A percentile compares a stretch with the other conserved stretches of the same genome.
Evolutionary conservation across 2,329 filamentous ascomycete genomes (phyloP).

Genomic region (Penicillium glabrum): DNA sequence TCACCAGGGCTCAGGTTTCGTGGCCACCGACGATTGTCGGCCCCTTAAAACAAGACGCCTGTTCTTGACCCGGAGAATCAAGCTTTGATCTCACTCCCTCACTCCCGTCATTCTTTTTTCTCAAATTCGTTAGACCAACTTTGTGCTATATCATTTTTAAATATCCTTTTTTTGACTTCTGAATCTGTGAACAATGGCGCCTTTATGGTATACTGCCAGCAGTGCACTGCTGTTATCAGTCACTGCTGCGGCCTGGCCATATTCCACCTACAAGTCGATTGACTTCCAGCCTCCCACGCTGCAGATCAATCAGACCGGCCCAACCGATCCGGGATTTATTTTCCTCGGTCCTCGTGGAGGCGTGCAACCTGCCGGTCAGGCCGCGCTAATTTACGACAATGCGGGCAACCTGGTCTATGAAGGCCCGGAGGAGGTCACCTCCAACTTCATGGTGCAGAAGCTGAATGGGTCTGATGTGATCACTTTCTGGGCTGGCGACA

Average conservation of each 20-base stretch:
- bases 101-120: conserved; percentile 12
- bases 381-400: conserved; percentile 39
- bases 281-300: conserved; percentile 29
- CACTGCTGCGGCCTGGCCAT: conserved; percentile 13
- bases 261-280: conserved; percentile 14
- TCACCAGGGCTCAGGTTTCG: conserved; percentile 9
- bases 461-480: conserved; percentile 35
- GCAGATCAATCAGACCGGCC: conserved; percentile 31
- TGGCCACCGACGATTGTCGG: background rate
- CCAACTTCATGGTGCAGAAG: conserved; percentile 36
- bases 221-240: conserved; percentile 13
- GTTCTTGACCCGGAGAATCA: background rate
- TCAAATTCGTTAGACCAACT: background rate
- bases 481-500: conserved; percentile 37
- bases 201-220: conserved; percentile 14
- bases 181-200: conserved; percentile 7
- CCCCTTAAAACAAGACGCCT: background rate
- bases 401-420: conserved; percentile 37
- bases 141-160: background rate
- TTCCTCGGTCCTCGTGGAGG: conserved; percentile 35
- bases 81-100: background rate
- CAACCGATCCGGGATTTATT: conserved; percentile 33
- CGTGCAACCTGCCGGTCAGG: conserved; percentile 23
- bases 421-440: conserved; percentile 31
- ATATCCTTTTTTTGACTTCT: background rate